Evolutionary conservation across 805 yeast genomes (phyloP), one percentile per base, ranked within the genome.

Genomic region (Ogataea ganodermae): DNA sequence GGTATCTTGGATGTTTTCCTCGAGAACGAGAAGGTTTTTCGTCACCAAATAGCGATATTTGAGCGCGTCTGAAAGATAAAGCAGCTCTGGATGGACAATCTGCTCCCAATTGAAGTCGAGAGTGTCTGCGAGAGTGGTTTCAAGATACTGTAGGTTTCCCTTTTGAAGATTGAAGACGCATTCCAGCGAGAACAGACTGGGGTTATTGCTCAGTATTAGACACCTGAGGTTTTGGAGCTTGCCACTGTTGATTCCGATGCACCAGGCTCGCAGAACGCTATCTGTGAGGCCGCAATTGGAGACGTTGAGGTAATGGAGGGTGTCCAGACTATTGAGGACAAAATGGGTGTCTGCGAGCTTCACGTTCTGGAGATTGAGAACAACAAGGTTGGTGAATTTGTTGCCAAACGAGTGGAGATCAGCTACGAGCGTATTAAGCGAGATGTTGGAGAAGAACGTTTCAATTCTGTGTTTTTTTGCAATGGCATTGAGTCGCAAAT

Each of bases 401-500:
- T 16, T 20, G 5, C 40, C 21, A 6, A 35, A 21, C 12, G 17
- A 26, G 17, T 50, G 53, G 1, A 60, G 28, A 35, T 55, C 51
- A 3, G 14, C 3, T 6, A 54, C 44, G 36, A 61, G 17, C 2
- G 53, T 26, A 16, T 44, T 32, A 10, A 45, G 48, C 22, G 60
- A 43, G 0, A 63, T 33, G 48, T 69, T 68, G 3, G 55, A 48
- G 33, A 58, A 65, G 1, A 69, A 47, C 5, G 71, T 60, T 48
- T 70, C 74, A n/a, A 69, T 53, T 24, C 74, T 47, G 47, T 69
- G 72, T 28, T 58, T 59, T 14, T 45, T 41, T 8, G 48, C 35
- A 14, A 57, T 39, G 1, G 57, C 53, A 32, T 57, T 53, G 30
- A 47, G 22, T 9, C 48, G 45, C 16, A 58, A 44, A 26, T 46